Percentiles rank a stretch among this genome's conserved stretches.
Evolutionary conservation across 768 basidiomycete species (phyloP).

Genomic region (Boletus rufocinnamomeus): DNA sequence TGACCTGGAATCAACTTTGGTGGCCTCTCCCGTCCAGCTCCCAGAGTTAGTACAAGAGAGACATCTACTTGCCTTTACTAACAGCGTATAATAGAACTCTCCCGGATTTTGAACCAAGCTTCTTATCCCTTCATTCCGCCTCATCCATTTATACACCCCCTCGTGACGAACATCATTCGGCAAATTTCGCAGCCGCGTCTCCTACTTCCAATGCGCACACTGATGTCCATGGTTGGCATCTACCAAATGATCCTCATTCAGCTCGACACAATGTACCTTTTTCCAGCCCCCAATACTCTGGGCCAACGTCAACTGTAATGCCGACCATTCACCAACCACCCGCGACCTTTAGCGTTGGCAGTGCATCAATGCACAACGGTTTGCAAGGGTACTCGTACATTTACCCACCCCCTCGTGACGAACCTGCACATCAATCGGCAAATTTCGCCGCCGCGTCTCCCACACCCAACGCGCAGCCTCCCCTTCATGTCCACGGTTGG

Average conservation of each 20-base stretch:
- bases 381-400: rapidly evolving
- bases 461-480: no score
- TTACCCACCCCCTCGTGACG: no score
- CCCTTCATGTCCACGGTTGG: background rate
- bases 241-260: background rate
- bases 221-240: background rate
- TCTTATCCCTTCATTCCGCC: background rate
- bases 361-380: no score
- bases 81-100: background rate
- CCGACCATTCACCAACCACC: background rate
- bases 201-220: no score
- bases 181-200: no score
- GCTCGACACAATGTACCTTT: background rate
- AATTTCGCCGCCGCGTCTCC: no score
- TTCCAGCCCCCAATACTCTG: background rate
- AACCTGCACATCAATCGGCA: no score
- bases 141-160: no score
- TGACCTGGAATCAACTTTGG: background rate
- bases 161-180: no score
- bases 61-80: background rate
- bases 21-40: background rate
- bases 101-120: background rate
- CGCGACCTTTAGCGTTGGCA: rapidly evolving
- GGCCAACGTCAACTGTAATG: background rate
- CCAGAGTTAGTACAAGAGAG: background rate